phyloP scores from a whole-genome alignment of 257 asterid species.

The Solanum chmielewskii region DNA sequence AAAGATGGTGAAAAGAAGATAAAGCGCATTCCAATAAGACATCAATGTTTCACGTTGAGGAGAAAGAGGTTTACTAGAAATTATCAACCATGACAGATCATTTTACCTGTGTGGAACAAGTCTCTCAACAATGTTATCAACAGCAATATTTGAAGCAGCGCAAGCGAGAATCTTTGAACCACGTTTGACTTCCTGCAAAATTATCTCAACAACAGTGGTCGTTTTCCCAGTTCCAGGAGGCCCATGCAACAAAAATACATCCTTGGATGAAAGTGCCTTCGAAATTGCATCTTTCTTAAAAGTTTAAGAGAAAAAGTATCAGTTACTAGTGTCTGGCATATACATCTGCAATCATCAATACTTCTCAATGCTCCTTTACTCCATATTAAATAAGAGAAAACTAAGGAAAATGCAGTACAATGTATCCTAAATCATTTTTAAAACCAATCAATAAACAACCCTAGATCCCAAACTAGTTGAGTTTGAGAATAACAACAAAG shows the following conservation, averaged over 20 bases:
- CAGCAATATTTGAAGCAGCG: conserved; percentile 99
- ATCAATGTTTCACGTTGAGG: neutral
- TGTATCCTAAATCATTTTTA: neutral
- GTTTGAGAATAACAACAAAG: neutral
- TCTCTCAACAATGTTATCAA: conserved; percentile 95
- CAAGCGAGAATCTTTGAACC: conserved; percentile 93
- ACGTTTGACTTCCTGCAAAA: conserved; percentile 92
- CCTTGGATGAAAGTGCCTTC: conserved; percentile 89
- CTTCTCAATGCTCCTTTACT: neutral
- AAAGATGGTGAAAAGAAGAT: neutral
- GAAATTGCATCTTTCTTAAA: conserved; percentile 75
- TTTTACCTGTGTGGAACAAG: conserved; percentile 82
- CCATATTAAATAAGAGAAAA: neutral
- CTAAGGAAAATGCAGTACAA: neutral
- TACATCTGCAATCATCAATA: neutral
- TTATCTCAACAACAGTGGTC: conserved; percentile 91
- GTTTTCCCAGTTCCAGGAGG: conserved; percentile 99
- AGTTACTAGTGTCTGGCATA: neutral
- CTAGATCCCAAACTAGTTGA: neutral
- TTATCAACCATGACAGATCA: neutral
- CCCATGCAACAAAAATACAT: conserved; percentile 89
- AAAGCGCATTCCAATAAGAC: neutral
- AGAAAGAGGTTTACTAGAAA: neutral
- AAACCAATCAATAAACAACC: neutral
- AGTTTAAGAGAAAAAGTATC: neutral